A percentile compares a stretch with the other conserved stretches of the same genome.
Evolutionary conservation across 768 basidiomycete species (phyloP).

Genomic region (Boletus pseudo-olivaceus): DNA sequence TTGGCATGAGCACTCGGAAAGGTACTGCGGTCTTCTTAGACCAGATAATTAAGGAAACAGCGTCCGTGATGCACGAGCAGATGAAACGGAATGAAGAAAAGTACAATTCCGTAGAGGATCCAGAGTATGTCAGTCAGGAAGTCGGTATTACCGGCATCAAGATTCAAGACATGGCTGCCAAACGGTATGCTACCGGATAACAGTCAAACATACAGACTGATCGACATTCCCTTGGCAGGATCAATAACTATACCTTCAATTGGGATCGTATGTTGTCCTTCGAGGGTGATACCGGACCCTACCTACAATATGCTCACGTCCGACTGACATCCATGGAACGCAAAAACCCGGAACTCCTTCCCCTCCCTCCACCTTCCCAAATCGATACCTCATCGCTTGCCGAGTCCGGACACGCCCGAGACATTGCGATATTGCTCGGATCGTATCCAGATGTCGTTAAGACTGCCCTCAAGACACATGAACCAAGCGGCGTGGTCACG

Average conservation of each 20-base stretch:
- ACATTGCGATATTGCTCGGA: slow-evolving; percentile 83
- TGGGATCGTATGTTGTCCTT: slow-evolving; percentile 94
- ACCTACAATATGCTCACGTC: slow-evolving; percentile 96
- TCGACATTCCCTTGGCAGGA: slow-evolving; percentile 42
- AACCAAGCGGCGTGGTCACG: slow-evolving; percentile 89
- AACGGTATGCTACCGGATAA: slow-evolving; percentile 52
- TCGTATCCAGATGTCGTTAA: slow-evolving; percentile 90
- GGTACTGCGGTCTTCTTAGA: slow-evolving; percentile 95
- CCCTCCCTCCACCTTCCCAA: slow-evolving; percentile 65
- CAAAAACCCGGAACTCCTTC: slow-evolving; percentile 84
- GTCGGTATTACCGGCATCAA: slow-evolving; percentile 95
- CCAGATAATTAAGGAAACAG: slow-evolving; percentile 87
- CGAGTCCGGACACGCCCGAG: slow-evolving; percentile 69
- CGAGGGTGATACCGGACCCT: slow-evolving; percentile 94
- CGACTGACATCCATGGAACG: slow-evolving; percentile 87
- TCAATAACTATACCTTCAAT: slow-evolving; percentile 95
- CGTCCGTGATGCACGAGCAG: slow-evolving; percentile 90
- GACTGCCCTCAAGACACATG: slow-evolving; percentile 77
- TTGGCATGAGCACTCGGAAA: slow-evolving; percentile 92
- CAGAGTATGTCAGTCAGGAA: slow-evolving; percentile 71
- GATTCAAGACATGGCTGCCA: slow-evolving; percentile 96
- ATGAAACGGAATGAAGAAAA: slow-evolving; percentile 95
- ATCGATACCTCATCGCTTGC: slow-evolving; percentile 68
- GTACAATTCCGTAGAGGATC: slow-evolving; percentile 84
- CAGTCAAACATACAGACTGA: not conserved